These are phyloP conservation scores for Sphaerulina musiva DNA, from an alignment of 2,329 filamentous ascomycete species.

Conservation along the genomic window DNA sequence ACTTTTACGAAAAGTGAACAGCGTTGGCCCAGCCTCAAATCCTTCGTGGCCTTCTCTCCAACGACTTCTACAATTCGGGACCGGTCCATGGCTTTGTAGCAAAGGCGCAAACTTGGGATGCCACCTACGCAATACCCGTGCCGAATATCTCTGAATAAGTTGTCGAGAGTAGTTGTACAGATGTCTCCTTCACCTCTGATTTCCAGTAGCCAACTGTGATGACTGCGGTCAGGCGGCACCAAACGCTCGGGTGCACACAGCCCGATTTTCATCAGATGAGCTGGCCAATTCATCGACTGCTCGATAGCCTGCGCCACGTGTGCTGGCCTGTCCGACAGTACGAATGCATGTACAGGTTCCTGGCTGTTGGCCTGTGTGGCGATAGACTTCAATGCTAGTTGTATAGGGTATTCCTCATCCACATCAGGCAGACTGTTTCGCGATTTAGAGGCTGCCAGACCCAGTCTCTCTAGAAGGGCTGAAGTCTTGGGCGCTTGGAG, in stretches of 20 bases:
- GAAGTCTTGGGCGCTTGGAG: constrained; percentile 13
- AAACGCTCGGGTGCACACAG: constrained; percentile 1
- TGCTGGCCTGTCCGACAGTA: constrained; percentile 13
- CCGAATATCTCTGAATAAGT: constrained; percentile 13
- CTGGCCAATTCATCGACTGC: constrained; percentile 13
- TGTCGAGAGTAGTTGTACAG: constrained; percentile 9
- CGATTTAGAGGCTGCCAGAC: constrained; percentile 13
- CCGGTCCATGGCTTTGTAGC: constrained; percentile 27
- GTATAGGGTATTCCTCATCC: constrained; percentile 10
- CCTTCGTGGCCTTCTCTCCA: constrained; percentile 27
- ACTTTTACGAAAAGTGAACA: constrained; percentile 29
- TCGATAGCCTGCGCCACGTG: constrained; percentile 13
- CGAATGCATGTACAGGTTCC: constrained; percentile 11
- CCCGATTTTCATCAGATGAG: constrained; percentile 18
- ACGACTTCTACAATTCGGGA: constrained; percentile 26
- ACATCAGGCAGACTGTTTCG: constrained; percentile 2
- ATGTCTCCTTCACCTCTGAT: constrained; percentile 8
- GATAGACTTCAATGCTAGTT: constrained; percentile 6
- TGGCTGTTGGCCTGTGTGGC: constrained; percentile 6
- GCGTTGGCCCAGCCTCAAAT: constrained; percentile 22
- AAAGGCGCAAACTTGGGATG: constrained; percentile 28
- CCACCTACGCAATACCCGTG: constrained; percentile 17
- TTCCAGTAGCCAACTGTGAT: constrained; percentile 11
- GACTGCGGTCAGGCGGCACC: not conserved
- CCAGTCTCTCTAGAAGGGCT: constrained; percentile 15